Evolutionary conservation across 1,284 basidiomycete genomes (phyloP).

Genomic region (Erythrobasidium hasegawianum): DNA sequence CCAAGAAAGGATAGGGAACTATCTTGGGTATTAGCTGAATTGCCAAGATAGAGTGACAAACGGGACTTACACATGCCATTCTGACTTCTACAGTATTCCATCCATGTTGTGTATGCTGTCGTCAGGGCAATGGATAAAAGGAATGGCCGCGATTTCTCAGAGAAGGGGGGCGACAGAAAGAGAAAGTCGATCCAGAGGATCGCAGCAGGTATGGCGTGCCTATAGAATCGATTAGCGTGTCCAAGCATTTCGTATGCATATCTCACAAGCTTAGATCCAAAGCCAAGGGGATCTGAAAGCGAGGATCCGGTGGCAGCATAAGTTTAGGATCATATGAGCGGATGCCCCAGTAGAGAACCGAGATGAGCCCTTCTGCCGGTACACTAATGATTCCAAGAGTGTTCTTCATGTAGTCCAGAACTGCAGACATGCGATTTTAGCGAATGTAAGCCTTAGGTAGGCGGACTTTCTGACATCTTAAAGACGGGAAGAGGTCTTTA

Average conservation of each 20-base stretch:
- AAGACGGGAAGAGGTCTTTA: constrained; percentile 35
- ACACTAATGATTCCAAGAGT: constrained; percentile 34
- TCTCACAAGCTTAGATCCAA: constrained; percentile 38
- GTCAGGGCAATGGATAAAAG: constrained; percentile 34
- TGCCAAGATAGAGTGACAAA: no score
- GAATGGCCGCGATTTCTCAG: constrained; percentile 30
- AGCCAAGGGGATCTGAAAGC: constrained; percentile 36
- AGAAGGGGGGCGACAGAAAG: constrained; percentile 38
- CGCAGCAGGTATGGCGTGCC: constrained; percentile 36
- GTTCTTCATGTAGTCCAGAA: constrained; percentile 36
- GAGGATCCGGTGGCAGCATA: constrained; percentile 35
- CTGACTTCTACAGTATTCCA: constrained; percentile 37
- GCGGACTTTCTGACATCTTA: constrained; percentile 5
- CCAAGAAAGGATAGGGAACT: constrained; percentile 22
- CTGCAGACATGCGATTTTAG: neutral
- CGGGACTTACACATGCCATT: constrained; percentile 36
- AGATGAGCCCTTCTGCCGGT: constrained; percentile 41
- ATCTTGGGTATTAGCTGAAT: neutral
- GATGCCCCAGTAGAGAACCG: constrained; percentile 39
- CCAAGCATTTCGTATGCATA: neutral
- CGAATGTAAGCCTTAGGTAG: neutral
- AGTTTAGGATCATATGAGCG: constrained; percentile 37
- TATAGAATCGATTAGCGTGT: neutral
- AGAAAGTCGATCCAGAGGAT: constrained; percentile 42
- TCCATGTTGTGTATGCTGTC: constrained; percentile 35